A percentile compares a stretch with the other conserved stretches of the same genome.
Conservation (phyloP, 805 yeast species). For the Saturnispora gosingensis region DNA sequence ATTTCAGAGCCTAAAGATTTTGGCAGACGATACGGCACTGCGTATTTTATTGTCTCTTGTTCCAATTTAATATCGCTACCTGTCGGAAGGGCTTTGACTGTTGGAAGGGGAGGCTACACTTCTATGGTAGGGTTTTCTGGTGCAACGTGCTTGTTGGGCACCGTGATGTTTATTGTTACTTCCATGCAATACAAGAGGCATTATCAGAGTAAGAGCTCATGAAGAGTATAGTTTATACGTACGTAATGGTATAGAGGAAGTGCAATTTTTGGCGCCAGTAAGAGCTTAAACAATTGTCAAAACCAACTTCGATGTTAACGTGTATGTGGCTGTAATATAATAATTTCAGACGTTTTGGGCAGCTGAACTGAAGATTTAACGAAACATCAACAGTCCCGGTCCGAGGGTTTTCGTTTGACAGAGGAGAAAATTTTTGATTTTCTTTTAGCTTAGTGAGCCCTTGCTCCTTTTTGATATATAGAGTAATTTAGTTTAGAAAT, state of each 20-base stretch:
- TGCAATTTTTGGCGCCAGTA: too few relatives aligned
- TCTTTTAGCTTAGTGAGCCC: background rate
- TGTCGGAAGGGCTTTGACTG: conserved; percentile 30
- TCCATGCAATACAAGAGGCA: background rate
- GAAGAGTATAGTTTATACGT: background rate
- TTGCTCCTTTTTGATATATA: background rate
- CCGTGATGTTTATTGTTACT: conserved; percentile 13
- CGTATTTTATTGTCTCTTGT: conserved; percentile 41
- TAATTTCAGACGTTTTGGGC: background rate
- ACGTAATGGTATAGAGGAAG: too few relatives aligned
- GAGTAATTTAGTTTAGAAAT: conserved; percentile 9
- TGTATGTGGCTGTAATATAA: background rate
- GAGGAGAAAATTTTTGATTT: background rate
- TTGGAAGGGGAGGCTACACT: conserved; percentile 21
- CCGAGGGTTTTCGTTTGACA: background rate
- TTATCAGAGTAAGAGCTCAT: background rate
- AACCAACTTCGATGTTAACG: background rate
- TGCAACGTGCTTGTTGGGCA: conserved; percentile 19
- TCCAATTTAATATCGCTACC: conserved; percentile 41
- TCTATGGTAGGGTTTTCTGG: conserved; percentile 29
- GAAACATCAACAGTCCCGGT: background rate
- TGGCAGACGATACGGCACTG: conserved; percentile 64
- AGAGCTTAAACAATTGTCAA: too few relatives aligned
- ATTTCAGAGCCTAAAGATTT: conserved; percentile 56
- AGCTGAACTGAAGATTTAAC: background rate